Base-by-base conservation (phyloP, 345 rosid species). In the Citrus mangshanensis region DNA sequence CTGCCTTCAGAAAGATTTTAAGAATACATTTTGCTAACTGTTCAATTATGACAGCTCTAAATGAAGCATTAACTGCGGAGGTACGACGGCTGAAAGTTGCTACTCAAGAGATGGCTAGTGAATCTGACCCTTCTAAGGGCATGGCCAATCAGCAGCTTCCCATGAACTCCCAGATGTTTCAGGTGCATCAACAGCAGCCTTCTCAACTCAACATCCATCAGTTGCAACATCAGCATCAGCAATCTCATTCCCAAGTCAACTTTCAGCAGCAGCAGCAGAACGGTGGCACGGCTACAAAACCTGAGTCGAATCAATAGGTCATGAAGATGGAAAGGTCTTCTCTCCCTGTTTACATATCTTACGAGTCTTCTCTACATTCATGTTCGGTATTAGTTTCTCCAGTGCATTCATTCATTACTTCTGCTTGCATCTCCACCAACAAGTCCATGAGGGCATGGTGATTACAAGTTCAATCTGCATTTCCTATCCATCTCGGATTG, bases 41-140 rank as follows among this genome's bases (percentile, higher is more conserved):
- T 37, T 73, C 6, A 18, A 25, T 55, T 77, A 3, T 51, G 75
- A 82, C 87, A 93, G 97, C 88, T 65, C 90, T 92, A 28, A 88
- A 84, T 6, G 90, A 90, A 68, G 89, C 92, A 32, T 78, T 95
- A 76, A 88, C 81, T 21, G 91, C 85, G 0, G 97, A 95, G 82
- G 89, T 95, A 37, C 84, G 83, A 24, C 77, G 93, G 42, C 79
- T 94, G 85, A 92, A 91, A 83, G 6, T 82, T 2, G 85, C 86
- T 6, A 87, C 86, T 18, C 86, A 88, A 18, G 89, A 87, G 73
- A 74, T 82, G 28, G 62, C 75, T 46, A 84, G 86, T 68, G 90
- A 87, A 67, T 80, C 91, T 22, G 88, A 86, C 58, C 84, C 82
- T 6, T 72, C 91, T 1, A 90, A 87, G 69, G 85, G 85, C 79